Conservation (phyloP, 2,329 filamentous ascomycete species). For the Aschersonia sp. region DNA sequence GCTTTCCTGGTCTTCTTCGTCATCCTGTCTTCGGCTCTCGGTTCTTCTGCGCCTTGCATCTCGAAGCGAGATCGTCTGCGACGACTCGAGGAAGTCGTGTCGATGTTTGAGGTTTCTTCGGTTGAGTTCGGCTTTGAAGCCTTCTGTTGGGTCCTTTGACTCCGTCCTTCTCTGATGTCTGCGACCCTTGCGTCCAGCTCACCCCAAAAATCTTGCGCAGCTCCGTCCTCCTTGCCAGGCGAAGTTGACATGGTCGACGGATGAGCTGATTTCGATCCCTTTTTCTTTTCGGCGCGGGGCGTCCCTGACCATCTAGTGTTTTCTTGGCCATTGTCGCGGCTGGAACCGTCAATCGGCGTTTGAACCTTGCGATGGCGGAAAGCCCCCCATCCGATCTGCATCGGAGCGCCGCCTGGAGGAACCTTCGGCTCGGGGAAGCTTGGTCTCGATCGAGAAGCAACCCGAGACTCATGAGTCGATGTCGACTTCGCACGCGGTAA, state of each 20-base stretch:
- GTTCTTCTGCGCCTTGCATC: constrained; percentile 8
- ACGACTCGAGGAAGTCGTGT: too few species aligned
- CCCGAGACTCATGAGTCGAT: background rate
- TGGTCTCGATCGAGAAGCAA: background rate
- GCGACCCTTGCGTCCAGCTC: constrained; percentile 10
- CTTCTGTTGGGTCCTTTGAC: constrained; percentile 3
- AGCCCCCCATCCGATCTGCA: constrained; percentile 8
- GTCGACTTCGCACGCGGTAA: background rate
- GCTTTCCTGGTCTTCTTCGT: constrained; percentile 11
- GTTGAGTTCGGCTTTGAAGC: too few species aligned
- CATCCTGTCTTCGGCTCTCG: constrained; percentile 7
- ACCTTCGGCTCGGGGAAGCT: constrained; percentile 1
- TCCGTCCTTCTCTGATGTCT: constrained; percentile 5
- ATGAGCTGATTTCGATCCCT: background rate
- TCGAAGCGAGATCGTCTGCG: constrained; percentile 17
- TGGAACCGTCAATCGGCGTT: constrained; percentile 2
- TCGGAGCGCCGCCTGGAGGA: constrained; percentile 1
- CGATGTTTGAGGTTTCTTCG: too few species aligned
- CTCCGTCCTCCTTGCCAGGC: background rate
- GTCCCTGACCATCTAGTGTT: constrained; percentile 8
- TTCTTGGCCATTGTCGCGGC: constrained; percentile 5
- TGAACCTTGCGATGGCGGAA: constrained; percentile 9
- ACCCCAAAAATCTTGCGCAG: constrained; percentile 11
- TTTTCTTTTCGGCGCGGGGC: constrained; percentile 2
- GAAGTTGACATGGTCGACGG: background rate